These are phyloP conservation scores for Exophiala sp. DNA, from an alignment of 2,329 filamentous ascomycete species.

Conservation along the genomic window DNA sequence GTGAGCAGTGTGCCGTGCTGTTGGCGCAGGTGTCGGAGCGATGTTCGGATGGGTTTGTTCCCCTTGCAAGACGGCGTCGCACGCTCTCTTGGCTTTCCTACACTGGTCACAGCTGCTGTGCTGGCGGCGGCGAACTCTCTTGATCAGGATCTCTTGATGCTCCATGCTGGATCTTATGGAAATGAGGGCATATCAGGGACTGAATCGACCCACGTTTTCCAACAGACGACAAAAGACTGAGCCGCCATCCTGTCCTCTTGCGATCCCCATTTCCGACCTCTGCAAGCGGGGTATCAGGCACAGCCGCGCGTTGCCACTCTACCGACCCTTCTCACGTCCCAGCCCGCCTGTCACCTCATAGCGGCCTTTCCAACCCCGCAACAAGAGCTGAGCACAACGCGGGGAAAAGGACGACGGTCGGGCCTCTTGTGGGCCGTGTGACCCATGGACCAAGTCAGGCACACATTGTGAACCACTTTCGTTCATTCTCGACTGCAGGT, in stretches of 20 bases:
- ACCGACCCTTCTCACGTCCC: too few species aligned
- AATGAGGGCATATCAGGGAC: not conserved
- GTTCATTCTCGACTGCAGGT: too few species aligned
- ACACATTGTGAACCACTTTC: too few species aligned
- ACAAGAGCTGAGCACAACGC: too few species aligned
- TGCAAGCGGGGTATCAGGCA: too few species aligned
- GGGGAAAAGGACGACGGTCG: not conserved
- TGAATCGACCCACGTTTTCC: not conserved
- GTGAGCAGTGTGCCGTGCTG: not conserved
- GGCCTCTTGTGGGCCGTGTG: too few species aligned
- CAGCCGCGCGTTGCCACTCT: too few species aligned
- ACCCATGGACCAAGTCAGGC: too few species aligned
- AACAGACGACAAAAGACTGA: not conserved
- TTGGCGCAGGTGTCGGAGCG: not conserved
- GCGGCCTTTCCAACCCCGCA: too few species aligned
- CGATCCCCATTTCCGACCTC: too few species aligned
- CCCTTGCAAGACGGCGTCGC: not conserved
- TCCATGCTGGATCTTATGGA: constrained; percentile 4
- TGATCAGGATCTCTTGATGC: constrained; percentile 7
- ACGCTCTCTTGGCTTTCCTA: constrained; percentile 8
- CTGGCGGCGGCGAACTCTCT: constrained; percentile 9
- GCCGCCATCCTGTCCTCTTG: not conserved
- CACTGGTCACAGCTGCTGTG: constrained; percentile 13
- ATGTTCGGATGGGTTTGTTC: not conserved
- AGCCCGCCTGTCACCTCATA: too few species aligned